Percentiles rank a stretch among this genome's conserved stretches.
Conservation (phyloP, 1,139 yeast genomes). For the Taphrina communis region DNA sequence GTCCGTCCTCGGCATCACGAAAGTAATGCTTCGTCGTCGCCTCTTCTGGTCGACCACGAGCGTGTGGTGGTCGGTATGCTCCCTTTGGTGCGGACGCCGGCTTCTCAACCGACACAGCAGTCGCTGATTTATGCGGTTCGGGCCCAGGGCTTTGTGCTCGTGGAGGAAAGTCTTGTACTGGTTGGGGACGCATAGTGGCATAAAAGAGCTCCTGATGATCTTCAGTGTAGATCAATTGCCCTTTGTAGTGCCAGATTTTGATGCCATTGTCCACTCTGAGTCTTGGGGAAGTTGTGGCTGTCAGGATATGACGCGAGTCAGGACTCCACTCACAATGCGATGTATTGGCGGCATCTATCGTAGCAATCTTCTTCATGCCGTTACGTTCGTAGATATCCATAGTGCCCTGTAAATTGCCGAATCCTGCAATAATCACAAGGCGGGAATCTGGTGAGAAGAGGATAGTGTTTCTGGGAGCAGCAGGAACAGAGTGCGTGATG, state of each 20-base stretch:
- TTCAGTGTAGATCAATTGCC: conserved; percentile 74
- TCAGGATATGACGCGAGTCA: conserved; percentile 89
- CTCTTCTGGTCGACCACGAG: conserved; percentile 58
- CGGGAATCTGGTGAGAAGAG: conserved; percentile 93
- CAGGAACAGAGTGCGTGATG: conserved; percentile 79
- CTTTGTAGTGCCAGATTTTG: conserved; percentile 90
- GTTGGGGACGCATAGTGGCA: conserved; percentile 80
- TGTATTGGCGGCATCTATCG: conserved; percentile 91
- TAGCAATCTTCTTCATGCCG: conserved; percentile 76
- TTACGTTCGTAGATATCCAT: conserved; percentile 94
- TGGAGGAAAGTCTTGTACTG: conserved; percentile 64
- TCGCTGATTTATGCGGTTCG: conserved; percentile 66
- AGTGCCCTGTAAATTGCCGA: conserved; percentile 96
- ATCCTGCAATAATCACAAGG: conserved; percentile 91
- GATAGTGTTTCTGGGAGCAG: conserved; percentile 87
- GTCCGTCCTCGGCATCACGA: conserved; percentile 32
- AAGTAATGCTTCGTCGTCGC: conserved; percentile 29
- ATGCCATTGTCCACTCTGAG: conserved; percentile 95
- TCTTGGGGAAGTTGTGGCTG: conserved; percentile 97
- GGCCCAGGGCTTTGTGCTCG: conserved; percentile 64
- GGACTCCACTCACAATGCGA: conserved; percentile 98
- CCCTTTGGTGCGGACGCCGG: conserved; percentile 61
- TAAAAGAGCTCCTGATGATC: conserved; percentile 77
- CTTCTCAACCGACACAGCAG: conserved; percentile 58
- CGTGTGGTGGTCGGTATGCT: conserved; percentile 96